Evolutionary conservation across 2,329 filamentous ascomycete genomes (phyloP).

Genomic region (Alternaria brassicicola): DNA sequence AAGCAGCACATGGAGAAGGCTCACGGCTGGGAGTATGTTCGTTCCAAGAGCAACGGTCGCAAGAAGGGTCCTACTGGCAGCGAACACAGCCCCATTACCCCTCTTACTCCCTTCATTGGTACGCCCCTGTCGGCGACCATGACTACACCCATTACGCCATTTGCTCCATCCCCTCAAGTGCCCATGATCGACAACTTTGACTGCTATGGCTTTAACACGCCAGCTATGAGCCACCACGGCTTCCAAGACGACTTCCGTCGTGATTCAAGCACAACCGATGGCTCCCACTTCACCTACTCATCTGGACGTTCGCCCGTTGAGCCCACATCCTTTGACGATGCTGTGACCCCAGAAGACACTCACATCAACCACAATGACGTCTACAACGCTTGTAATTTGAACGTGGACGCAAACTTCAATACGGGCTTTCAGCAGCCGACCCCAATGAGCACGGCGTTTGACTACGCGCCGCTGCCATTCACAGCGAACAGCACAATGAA

Average conservation of each 20-base stretch:
- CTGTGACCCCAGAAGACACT: slow-evolving; percentile 53
- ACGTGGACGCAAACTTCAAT: slow-evolving; percentile 66
- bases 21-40: slow-evolving; percentile 87
- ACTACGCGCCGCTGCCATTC: slow-evolving; percentile 52
- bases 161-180: slow-evolving; percentile 51
- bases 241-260: slow-evolving; percentile 47
- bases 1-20: slow-evolving; percentile 99
- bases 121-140: slow-evolving; percentile 45
- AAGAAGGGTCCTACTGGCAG: slow-evolving; percentile 41
- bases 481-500: slow-evolving; percentile 26
- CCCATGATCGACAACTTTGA: slow-evolving; percentile 45
- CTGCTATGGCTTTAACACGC: slow-evolving; percentile 42
- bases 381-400: slow-evolving; percentile 60
- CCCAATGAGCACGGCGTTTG: slow-evolving; percentile 47
- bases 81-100: slow-evolving; percentile 37
- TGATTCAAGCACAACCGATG: slow-evolving; percentile 46
- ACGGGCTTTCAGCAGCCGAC: slow-evolving; percentile 64
- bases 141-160: slow-evolving; percentile 48
- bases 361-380: slow-evolving; percentile 68
- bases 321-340: slow-evolving; percentile 52
- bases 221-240: slow-evolving; percentile 35
- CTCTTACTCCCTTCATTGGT: slow-evolving; percentile 45
- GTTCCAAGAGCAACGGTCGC: slow-evolving; percentile 84
- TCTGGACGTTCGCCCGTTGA: slow-evolving; percentile 51
- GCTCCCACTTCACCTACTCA: slow-evolving; percentile 46